phyloP scores from a whole-genome alignment of 139 green algal genomes.

The Yamagishiella unicocca region DNA sequence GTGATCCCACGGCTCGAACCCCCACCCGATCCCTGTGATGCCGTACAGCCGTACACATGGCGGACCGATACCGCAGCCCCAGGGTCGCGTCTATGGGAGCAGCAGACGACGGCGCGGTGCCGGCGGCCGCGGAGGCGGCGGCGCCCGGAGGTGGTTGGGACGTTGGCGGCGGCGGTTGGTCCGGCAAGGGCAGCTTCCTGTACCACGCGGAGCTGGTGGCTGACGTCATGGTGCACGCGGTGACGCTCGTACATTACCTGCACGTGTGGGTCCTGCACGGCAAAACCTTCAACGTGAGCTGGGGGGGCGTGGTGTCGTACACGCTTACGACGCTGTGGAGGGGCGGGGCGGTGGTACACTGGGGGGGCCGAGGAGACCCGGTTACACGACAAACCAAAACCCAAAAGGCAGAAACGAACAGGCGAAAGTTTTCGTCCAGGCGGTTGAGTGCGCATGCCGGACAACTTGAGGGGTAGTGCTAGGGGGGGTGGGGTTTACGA shows the following conservation, averaged over 20 bases:
- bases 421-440: no score
- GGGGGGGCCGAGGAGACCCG: no score
- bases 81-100: background rate
- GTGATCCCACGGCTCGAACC: no score
- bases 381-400: no score
- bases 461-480: no score
- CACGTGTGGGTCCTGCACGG: constrained; percentile 69
- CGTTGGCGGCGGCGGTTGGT: background rate
- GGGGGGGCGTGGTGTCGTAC: no score
- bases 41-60: constrained; percentile 17
- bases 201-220: constrained; percentile 55
- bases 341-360: background rate
- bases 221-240: constrained; percentile 55
- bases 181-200: constrained; percentile 23
- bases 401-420: no score
- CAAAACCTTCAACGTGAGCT: constrained; percentile 50
- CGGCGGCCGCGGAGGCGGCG: background rate
- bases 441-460: no score
- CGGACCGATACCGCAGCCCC: background rate
- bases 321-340: no score
- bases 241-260: constrained; percentile 64
- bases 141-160: constrained; percentile 17
- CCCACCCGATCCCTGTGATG: no score
- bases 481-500: no score
- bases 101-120: background rate